Evolutionary conservation across 257 asterid species (phyloP).

Genomic region (Solanum pimpinellifolium): DNA sequence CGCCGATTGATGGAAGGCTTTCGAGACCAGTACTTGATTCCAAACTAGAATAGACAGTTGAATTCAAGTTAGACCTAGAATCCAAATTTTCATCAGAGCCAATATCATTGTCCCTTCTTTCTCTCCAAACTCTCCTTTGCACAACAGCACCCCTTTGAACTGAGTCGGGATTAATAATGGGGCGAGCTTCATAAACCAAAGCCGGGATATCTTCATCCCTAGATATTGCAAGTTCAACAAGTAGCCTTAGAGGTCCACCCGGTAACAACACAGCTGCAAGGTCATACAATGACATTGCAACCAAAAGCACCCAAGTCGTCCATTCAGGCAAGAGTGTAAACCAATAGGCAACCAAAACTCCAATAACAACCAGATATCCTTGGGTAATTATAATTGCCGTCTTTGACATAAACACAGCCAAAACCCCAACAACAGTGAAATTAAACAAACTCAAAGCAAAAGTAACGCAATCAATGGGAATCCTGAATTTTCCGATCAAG

Average conservation of each 20-base stretch:
- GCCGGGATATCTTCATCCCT: slow-evolving; percentile 99
- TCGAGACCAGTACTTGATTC: background rate
- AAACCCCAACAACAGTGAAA: slow-evolving; percentile 72
- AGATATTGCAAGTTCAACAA: slow-evolving; percentile 88
- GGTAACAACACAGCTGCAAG: slow-evolving; percentile 96
- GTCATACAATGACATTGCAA: slow-evolving; percentile 94
- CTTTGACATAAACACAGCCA: slow-evolving; percentile 67
- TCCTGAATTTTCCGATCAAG: slow-evolving; percentile 37
- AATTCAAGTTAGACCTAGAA: slow-evolving; percentile 2
- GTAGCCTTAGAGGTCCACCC: slow-evolving; percentile 84
- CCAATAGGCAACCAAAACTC: slow-evolving; percentile 92
- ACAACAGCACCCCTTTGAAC: slow-evolving; percentile 14
- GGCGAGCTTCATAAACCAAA: slow-evolving; percentile 93
- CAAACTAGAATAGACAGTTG: background rate
- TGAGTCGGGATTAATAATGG: slow-evolving; percentile 25
- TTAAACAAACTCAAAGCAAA: slow-evolving; percentile 53
- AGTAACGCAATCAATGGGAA: slow-evolving; percentile 67
- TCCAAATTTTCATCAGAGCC: slow-evolving; percentile 10
- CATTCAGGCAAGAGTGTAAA: slow-evolving; percentile 93
- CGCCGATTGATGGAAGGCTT: background rate
- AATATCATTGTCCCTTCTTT: slow-evolving; percentile 15
- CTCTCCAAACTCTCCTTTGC: slow-evolving; percentile 81
- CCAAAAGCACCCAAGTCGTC: slow-evolving; percentile 94
- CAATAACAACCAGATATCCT: slow-evolving; percentile 74
- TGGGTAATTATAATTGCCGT: slow-evolving; percentile 67